Conservation (phyloP, 2,329 filamentous ascomycete genomes). For the Trichoderma sp. region DNA sequence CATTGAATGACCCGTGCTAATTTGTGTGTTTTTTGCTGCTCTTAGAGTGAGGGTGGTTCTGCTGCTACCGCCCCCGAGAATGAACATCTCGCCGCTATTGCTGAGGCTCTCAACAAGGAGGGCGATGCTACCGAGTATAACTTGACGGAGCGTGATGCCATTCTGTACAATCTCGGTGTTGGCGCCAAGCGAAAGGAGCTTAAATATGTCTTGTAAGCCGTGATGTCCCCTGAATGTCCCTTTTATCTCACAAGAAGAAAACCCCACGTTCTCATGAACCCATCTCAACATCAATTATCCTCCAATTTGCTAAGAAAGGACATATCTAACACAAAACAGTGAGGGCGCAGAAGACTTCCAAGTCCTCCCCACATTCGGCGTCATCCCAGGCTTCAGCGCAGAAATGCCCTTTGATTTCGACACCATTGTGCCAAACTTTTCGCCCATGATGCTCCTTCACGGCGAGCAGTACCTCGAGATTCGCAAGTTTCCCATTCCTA, state of each 20-base stretch:
- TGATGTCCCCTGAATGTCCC: no score
- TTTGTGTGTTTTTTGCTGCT: slow-evolving; percentile 24
- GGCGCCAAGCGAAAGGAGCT: slow-evolving; percentile 91
- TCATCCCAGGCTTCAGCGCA: slow-evolving; percentile 90
- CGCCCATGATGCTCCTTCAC: slow-evolving; percentile 97
- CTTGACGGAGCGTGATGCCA: slow-evolving; percentile 84
- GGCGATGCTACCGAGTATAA: slow-evolving; percentile 72
- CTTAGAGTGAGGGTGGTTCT: slow-evolving; percentile 25
- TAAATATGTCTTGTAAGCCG: slow-evolving; percentile 70
- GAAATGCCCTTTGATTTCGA: slow-evolving; percentile 76
- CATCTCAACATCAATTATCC: not conserved
- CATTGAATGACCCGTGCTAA: slow-evolving; percentile 26
- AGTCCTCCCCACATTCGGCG: slow-evolving; percentile 90
- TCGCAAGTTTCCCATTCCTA: slow-evolving; percentile 88
- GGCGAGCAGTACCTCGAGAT: slow-evolving; percentile 98
- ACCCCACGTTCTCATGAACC: no score
- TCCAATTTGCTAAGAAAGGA: not conserved
- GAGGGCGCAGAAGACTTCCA: slow-evolving; percentile 93
- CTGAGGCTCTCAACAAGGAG: slow-evolving; percentile 71
- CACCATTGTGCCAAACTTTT: slow-evolving; percentile 92
- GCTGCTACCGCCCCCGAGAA: slow-evolving; percentile 40
- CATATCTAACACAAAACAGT: slow-evolving; percentile 32
- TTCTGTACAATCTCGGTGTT: slow-evolving; percentile 93
- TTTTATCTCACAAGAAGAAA: not conserved
- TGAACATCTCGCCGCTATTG: slow-evolving; percentile 73